Conservation (phyloP, 148 eudicot species). For the Heliosperma pusillum region DNA sequence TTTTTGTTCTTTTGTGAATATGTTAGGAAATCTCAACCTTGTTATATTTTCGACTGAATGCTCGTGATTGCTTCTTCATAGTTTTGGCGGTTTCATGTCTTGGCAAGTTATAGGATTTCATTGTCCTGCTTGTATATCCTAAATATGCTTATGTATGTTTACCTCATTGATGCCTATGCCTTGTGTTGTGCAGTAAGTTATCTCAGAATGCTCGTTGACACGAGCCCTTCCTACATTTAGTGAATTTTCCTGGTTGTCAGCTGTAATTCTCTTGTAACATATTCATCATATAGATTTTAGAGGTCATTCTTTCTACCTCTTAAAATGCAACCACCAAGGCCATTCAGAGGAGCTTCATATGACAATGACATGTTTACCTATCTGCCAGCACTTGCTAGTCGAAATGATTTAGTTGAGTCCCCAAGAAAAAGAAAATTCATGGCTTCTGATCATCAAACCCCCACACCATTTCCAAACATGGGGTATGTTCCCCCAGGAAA, state of each 20-base stretch:
- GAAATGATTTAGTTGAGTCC: conserved; percentile 22
- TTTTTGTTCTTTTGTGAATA: not conserved
- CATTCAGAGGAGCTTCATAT: conserved; percentile 24
- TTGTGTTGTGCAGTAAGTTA: conserved; percentile 17
- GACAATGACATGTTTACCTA: conserved; percentile 36
- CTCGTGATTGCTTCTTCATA: not conserved
- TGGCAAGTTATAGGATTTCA: not conserved
- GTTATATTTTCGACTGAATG: not conserved
- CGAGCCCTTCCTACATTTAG: not conserved
- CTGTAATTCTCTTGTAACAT: not conserved
- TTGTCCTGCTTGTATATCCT: not conserved
- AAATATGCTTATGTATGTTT: not conserved
- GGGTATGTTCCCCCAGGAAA: conserved; percentile 21
- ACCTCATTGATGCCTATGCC: conserved; percentile 16
- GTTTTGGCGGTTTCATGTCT: conserved; percentile 3
- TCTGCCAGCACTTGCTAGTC: conserved; percentile 20
- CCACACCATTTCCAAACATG: conserved; percentile 15
- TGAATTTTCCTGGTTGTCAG: conserved; percentile 6
- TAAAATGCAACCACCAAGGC: conserved; percentile 32
- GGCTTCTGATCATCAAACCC: conserved; percentile 26
- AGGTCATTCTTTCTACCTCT: conserved; percentile 12
- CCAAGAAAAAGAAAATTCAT: conserved; percentile 40
- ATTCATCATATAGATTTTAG: not conserved
- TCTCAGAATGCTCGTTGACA: conserved; percentile 13
- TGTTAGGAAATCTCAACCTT: not conserved